Percentiles rank a stretch among this genome's conserved stretches.
Conservation (phyloP, 73 alveolate genomes). For the Tetrahymena borealis region DNA sequence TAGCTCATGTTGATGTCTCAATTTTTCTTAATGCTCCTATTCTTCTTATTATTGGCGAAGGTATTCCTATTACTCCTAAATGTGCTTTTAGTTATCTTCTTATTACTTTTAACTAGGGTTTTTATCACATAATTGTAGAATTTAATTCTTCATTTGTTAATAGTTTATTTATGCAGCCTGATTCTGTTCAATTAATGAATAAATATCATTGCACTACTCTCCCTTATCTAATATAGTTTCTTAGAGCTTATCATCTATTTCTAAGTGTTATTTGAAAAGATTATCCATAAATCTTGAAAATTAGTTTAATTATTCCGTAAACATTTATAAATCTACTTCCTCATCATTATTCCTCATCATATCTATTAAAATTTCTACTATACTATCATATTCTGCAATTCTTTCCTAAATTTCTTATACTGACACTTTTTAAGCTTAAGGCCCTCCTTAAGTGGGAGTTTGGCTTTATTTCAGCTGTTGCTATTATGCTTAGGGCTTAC, state of each 20-base stretch:
- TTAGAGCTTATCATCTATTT: background rate
- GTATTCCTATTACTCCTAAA: background rate
- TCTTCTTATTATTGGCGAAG: background rate
- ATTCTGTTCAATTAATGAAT: background rate
- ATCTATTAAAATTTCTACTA: background rate
- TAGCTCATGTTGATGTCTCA: background rate
- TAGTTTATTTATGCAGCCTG: background rate
- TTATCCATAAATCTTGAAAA: background rate
- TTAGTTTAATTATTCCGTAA: background rate
- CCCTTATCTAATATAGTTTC: background rate
- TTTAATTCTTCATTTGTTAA: background rate
- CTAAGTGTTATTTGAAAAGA: background rate
- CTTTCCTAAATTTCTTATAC: background rate
- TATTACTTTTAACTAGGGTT: background rate
- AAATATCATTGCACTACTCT: background rate
- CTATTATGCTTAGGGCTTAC: background rate
- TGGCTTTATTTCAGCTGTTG: background rate
- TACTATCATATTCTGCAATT: background rate
- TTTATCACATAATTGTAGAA: background rate
- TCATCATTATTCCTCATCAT: background rate
- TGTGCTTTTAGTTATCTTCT: background rate
- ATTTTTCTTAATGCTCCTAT: background rate
- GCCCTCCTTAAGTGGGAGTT: background rate
- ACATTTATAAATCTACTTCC: background rate
- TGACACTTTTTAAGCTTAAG: background rate